Base-by-base conservation (phyloP, 2,329 filamentous ascomycete genomes). In the Colletotrichum sp. region DNA sequence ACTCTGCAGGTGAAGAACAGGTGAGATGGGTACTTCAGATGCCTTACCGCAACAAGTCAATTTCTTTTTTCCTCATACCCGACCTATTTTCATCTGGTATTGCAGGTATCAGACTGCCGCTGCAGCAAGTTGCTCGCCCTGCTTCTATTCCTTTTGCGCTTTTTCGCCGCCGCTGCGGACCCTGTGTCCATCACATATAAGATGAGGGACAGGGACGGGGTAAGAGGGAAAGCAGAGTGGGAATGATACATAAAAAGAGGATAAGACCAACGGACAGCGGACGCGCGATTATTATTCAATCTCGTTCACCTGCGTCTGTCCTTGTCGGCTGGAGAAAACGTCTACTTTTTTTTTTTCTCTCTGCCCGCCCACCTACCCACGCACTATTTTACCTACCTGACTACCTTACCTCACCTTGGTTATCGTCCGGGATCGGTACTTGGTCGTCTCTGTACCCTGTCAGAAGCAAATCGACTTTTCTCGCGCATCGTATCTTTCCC, bases 121-220 rank as follows among this genome's bases (percentile, higher is more conserved):
- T 64, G 71, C 48, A 60, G 34, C 52, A 60, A 69, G 39, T 39
- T 64, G 39, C 48, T 64, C 36, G n/a, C 69, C 39, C 43, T 65
- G 24, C 15, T 70, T 36, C 43, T 55, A 55, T 52, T 60, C 65
- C 34, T 63, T 55, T 52, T 61, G 32, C 36, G 60, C 26, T 30
- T 36, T 60, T 72, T 63, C 48, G 61, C 43, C 72, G 66, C 72
- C 61, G 39, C 48, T 55, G 72, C 73, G 57, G 69, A 75, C 63
- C 55, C 55, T 55, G 63, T 67, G 43, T 32, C 55, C 39, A 75
- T 39, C 61, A 63, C 68, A 55, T 72, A 64, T 34, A 64, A 68
- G 57, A 73, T 48, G 64, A 75, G 61, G 69, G 32, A 72, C 66
- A 39, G 30, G 63, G 63, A 67, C 30, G 36, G 43, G 68, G 34